Evolutionary conservation across 176 grass and related monocot species (phyloP), one percentile per base, ranked within the genome.

Genomic region (Juncus effusus): DNA sequence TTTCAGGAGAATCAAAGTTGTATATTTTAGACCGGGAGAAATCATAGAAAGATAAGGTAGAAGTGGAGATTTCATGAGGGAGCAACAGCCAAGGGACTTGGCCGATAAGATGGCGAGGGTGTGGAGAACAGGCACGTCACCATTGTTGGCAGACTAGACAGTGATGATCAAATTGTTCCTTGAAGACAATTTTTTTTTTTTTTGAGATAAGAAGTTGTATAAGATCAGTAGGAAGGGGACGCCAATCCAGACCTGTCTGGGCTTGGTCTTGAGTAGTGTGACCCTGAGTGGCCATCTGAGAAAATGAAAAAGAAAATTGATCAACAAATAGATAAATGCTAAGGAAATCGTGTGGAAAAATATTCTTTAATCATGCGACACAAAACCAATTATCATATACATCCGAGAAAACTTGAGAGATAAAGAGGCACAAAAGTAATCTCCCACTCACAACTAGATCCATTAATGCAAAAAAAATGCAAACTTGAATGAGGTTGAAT

Each of bases 181-280:
- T 57, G 67, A 39, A 40, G 19, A 36, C 40, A 13, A 54, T 50
- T 54, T n/a, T n/a, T n/a, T n/a, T n/a, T n/a, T 70, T 70, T 37
- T 70, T 36, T 4, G 52, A 40, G 3, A 70, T 54, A 28, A 28
- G 19, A 54, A 40, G 53, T n/a, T 4, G 4, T 6, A 70, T 4
- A 19, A 39, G 6, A 16, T 58, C 6, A 7, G 37, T 4, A 40
- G 36, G 36, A 41, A 70, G 51, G 36, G 3, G 6, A 15, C 50
- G 6, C 38, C 67, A 70, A 70, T 70, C 51, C 3, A 12, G 11
- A 10, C 52, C 55, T n/a, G n/a, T n/a, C n/a, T n/a, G n/a, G n/a
- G n/a, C n/a, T n/a, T n/a, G n/a, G n/a, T n/a, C n/a, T n/a, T n/a
- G n/a, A n/a, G n/a, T n/a, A n/a, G n/a, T n/a, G n/a, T n/a, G n/a